These are phyloP conservation scores for Kluyveromyces sp. DNA, from an alignment of 1,139 yeast genomes.

Conservation along the genomic window DNA sequence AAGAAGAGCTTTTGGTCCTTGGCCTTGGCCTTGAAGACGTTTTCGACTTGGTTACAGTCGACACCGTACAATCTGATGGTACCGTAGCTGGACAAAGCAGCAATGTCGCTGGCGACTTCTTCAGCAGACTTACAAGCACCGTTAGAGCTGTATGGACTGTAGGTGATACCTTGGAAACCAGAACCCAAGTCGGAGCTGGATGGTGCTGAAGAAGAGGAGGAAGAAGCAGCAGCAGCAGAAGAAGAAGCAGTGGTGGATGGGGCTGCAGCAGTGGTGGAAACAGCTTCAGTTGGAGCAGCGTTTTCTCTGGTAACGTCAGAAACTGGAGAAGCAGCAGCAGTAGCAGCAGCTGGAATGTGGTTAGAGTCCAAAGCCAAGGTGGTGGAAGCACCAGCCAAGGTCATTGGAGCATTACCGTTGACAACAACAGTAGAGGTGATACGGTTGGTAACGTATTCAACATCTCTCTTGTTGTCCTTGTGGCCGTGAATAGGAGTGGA, in stretches of 20 bases:
- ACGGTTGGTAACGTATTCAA: slow-evolving; percentile 36
- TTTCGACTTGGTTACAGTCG: slow-evolving; percentile 71
- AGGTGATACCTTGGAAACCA: slow-evolving; percentile 60
- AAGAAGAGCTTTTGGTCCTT: slow-evolving; percentile 58
- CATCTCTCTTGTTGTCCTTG: slow-evolving; percentile 40
- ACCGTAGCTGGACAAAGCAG: slow-evolving; percentile 44
- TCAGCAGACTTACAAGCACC: slow-evolving; percentile 66
- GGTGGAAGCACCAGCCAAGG: slow-evolving; percentile 27
- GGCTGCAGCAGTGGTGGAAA: slow-evolving; percentile 19
- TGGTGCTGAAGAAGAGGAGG: slow-evolving; percentile 24
- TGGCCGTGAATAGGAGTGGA: slow-evolving; percentile 38
- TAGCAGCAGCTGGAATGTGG: slow-evolving; percentile 20
- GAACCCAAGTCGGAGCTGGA: slow-evolving; percentile 30
- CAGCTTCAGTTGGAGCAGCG: slow-evolving; percentile 18
- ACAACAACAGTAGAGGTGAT: slow-evolving; percentile 32
- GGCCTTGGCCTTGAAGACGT: slow-evolving; percentile 57
- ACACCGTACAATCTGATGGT: slow-evolving; percentile 75
- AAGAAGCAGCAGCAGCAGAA: slow-evolving; percentile 25
- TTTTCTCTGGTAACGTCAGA: slow-evolving; percentile 7
- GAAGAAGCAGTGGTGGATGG: slow-evolving; percentile 21
- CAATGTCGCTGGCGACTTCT: slow-evolving; percentile 54
- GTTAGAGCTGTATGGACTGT: slow-evolving; percentile 66
- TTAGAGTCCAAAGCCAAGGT: slow-evolving; percentile 29
- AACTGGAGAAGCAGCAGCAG: slow-evolving; percentile 11
- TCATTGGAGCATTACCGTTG: slow-evolving; percentile 32